Base-by-base conservation (phyloP, 2,329 filamentous ascomycete genomes). In the Whalleya microplaca region DNA sequence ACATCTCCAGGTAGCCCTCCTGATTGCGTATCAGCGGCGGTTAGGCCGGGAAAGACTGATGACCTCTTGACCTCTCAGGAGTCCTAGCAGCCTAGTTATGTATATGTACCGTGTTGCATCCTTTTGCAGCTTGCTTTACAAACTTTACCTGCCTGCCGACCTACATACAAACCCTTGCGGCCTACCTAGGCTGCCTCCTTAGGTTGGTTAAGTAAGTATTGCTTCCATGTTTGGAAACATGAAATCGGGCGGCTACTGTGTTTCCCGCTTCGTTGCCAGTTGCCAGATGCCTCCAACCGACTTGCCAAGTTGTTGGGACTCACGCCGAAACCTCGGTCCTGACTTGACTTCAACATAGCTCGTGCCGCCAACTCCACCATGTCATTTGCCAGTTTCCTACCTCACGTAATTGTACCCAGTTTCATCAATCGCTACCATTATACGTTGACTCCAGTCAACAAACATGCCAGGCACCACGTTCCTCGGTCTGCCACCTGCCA, bases 321-420 rank as follows among this genome's bases (percentile, higher is more conserved):
- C 10, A 14, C 9, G 4, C 32, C 10, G 21, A 52, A 49, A 53
- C 42, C 51, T 55, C 56, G 56, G 51, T 45, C 56, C 52, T 56
- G 59, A 45, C 56, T 62, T 41, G 44, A 41, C 48, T 51, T 53
- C 59, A n/a, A n/a, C n/a, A n/a, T n/a, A 59, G 54, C 56, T 51
- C 59, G 56, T 62, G 59, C 51, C 48, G 23, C 41, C 16, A 40
- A 27, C 41, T 47, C 46, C 14, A 27, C 45, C n/a, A 52, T 62
- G 43, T 51, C 44, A 60, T 62, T 62, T 56, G 56, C 37, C 40
- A 46, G 10, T 23, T 12, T 12, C n/a, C n/a, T n/a, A n/a, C n/a
- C 32, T 21, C 27, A 27, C n/a, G 21, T n/a, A n/a, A n/a, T n/a
- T n/a, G 27, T 12, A 20, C 8, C 45, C 27, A 20, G 27, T 47